These are phyloP conservation scores for Penicillium roqueforti DNA, from an alignment of 495 filamentous ascomycete species.

Conservation along the genomic window DNA sequence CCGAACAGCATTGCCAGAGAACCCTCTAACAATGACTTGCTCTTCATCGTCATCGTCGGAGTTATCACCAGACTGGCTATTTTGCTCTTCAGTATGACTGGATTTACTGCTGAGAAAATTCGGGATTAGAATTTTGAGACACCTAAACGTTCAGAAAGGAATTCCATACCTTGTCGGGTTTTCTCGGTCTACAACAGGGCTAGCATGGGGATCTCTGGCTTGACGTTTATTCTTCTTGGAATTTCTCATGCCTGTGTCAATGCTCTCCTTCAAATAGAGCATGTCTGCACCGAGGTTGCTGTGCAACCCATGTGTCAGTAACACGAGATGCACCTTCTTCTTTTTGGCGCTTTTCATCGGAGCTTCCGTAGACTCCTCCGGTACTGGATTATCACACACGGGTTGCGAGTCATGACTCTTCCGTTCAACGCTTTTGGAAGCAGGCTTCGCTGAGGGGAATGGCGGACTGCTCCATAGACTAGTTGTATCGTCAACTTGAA, in stretches of 20 bases:
- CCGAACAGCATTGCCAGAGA: conserved; percentile 79
- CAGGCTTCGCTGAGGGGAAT: conserved; percentile 59
- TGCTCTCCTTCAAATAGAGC: conserved; percentile 95
- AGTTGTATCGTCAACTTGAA: conserved; percentile 81
- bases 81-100: neutral
- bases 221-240: conserved; percentile 57
- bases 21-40: conserved; percentile 90
- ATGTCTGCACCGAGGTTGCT: conserved; percentile 97
- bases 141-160: neutral
- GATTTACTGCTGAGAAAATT: neutral
- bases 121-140: neutral
- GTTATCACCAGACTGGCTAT: neutral
- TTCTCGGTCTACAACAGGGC: neutral
- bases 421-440: conserved; percentile 32
- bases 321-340: conserved; percentile 78
- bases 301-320: conserved; percentile 91
- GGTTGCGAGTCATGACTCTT: conserved; percentile 8
- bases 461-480: conserved; percentile 85
- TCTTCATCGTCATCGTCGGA: conserved; percentile 62
- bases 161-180: neutral
- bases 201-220: conserved; percentile 8
- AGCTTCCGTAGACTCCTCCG: neutral
- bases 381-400: neutral
- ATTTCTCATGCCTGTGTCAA: conserved; percentile 74
- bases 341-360: conserved; percentile 11